Base-by-base conservation (phyloP, 495 filamentous ascomycete genomes). In the Trypethelium eluteriae region DNA sequence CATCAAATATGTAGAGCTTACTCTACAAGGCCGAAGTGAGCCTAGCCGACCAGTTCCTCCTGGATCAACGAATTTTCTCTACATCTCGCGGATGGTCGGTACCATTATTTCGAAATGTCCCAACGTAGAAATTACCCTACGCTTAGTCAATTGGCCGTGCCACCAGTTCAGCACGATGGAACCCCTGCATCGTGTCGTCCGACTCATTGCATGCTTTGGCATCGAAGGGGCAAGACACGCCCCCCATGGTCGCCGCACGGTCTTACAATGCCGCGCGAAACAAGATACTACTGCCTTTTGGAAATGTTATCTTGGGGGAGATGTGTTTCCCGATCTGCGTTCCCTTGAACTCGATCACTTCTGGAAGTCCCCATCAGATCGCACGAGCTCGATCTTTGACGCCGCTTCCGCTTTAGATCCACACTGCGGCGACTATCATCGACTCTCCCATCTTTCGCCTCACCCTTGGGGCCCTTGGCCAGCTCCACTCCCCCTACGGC, bases 281-380 rank as follows among this genome's bases (percentile, higher is more conserved):
- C 53, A 59, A 35, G 53, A 59, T 7, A n/a, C 32, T 5, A 18
- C 7, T 7, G 18, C n/a, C 3, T 59, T 59, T 14, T 59, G 53
- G 53, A 36, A 4, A 36, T 59, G 53, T 32, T 59, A n/a, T 18
- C 53, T 59, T 6, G 53, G 53, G 3, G 53, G 53, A 7, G 32
- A 34, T 6, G 53, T 59, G 25, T 59, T 59, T 14, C 53, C 53
- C 3, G 25, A 59, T 14, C 32, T 59, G 7, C 53, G 32, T 9
- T 59, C 53, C 11, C 53, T 59, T 18, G 53, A 59, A 14, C 32
- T 59, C 1, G 53, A 59, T 59, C 53, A 59, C 32, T 59, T 59
- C 32, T 59, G 53, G 53, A 59, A 36, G 53, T 59, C 53, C 36
- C 53, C 53, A 59, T 35, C 53, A 18, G 32, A 34, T 36, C 53